Conservation (phyloP, 768 basidiomycete genomes). For the Auriscalpium microsporum region DNA sequence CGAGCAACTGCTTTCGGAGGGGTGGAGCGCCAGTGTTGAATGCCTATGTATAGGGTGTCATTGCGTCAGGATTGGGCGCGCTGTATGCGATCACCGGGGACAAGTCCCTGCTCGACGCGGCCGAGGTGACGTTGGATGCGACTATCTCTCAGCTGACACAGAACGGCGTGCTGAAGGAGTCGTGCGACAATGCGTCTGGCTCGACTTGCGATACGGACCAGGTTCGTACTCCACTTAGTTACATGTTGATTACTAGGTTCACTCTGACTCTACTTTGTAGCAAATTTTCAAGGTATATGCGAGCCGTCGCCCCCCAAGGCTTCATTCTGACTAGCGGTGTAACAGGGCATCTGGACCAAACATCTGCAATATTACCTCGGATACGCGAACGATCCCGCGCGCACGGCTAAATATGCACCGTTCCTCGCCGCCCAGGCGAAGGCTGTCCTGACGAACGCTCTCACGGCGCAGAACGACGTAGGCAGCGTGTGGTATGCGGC, state of each 20-base stretch:
- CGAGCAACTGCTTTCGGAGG: neutral
- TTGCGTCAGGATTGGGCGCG: conserved; percentile 44
- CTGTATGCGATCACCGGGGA: conserved; percentile 35
- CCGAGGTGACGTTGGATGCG: conserved; percentile 45
- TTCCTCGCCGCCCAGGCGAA: conserved; percentile 30
- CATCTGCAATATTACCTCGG: conserved; percentile 44
- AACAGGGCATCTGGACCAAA: conserved; percentile 42
- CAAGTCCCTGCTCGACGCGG: conserved; percentile 33
- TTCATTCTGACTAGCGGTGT: neutral
- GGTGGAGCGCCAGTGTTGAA: neutral
- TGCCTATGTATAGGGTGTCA: conserved; percentile 34
- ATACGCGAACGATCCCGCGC: conserved; percentile 31
- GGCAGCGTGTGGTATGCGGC: conserved; percentile 29
- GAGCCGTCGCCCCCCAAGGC: neutral
- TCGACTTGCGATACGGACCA: conserved; percentile 30
- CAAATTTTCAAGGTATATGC: conserved; percentile 19
- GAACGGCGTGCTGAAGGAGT: conserved; percentile 38
- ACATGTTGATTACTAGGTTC: neutral
- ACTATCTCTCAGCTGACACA: conserved; percentile 34
- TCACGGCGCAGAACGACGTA: conserved; percentile 30
- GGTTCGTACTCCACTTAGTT: neutral
- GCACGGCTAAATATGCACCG: conserved; percentile 33
- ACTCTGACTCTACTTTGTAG: neutral
- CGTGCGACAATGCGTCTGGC: conserved; percentile 39
- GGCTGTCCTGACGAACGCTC: conserved; percentile 37